A percentile compares a stretch with the other conserved stretches of the same genome.
These are phyloP conservation scores for Quercus bicolor DNA, from an alignment of 306 rosid species.

Conservation along the genomic window DNA sequence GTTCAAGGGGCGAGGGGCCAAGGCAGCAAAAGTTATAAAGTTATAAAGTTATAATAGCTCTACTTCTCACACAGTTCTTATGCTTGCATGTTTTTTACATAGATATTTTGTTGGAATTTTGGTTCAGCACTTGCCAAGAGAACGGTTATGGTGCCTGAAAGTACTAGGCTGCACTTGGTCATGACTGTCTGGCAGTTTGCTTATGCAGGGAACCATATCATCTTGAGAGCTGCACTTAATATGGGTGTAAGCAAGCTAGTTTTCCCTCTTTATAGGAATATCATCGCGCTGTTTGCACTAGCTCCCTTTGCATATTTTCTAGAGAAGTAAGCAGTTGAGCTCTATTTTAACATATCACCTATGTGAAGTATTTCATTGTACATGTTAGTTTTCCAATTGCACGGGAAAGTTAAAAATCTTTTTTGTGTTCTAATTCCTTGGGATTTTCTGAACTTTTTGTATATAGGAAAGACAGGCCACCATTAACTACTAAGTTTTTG, in stretches of 20 bases:
- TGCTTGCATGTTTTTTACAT: too few relatives aligned
- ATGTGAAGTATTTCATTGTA: background rate
- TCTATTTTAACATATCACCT: background rate
- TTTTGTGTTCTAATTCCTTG: background rate
- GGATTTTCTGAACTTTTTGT: background rate
- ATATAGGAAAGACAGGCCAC: constrained; percentile 58
- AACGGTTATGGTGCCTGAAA: constrained; percentile 30
- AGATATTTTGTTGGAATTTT: background rate
- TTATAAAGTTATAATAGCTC: too few relatives aligned
- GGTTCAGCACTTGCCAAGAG: constrained; percentile 10
- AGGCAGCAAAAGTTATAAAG: too few relatives aligned
- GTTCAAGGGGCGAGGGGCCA: too few relatives aligned
- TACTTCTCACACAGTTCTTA: too few relatives aligned
- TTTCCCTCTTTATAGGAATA: constrained; percentile 58
- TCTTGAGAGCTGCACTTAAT: constrained; percentile 49
- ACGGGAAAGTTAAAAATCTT: background rate
- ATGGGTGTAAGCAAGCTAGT: constrained; percentile 57
- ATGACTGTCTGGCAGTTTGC: constrained; percentile 41
- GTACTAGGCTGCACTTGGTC: constrained; percentile 50
- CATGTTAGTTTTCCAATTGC: constrained; percentile 10
- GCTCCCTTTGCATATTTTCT: constrained; percentile 48
- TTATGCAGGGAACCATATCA: constrained; percentile 52
- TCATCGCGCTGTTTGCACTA: constrained; percentile 39
- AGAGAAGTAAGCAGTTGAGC: constrained; percentile 43
- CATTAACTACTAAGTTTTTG: constrained; percentile 28